Evolutionary conservation across 1,284 basidiomycete genomes (phyloP).

Genomic region (Hypsizygus ulmarius): DNA sequence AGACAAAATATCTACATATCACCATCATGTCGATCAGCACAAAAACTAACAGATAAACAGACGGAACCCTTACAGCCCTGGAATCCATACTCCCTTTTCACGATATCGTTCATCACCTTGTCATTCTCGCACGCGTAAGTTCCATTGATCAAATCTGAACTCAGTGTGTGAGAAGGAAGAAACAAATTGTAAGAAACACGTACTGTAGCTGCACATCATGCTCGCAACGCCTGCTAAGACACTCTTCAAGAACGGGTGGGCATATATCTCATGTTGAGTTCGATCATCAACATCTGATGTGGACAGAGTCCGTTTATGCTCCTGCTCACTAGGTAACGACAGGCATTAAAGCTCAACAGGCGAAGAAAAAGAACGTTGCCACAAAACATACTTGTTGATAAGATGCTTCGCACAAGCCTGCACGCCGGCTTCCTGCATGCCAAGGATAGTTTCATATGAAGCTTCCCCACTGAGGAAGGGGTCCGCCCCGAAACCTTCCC

Average conservation of each 20-base stretch:
- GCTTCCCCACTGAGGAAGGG: slow-evolving; percentile 74
- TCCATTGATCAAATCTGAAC: slow-evolving; percentile 63
- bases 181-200: slow-evolving; percentile 10
- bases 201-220: slow-evolving; percentile 71
- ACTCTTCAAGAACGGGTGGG: slow-evolving; percentile 69
- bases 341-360: neutral
- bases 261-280: slow-evolving; percentile 74
- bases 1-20: slow-evolving; percentile 54
- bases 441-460: slow-evolving; percentile 72
- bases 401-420: slow-evolving; percentile 80
- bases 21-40: neutral
- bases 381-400: slow-evolving; percentile 57
- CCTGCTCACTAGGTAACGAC: slow-evolving; percentile 53
- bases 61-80: slow-evolving; percentile 55
- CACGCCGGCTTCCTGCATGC: slow-evolving; percentile 72
- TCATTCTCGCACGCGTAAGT: slow-evolving; percentile 81
- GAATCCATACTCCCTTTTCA: slow-evolving; percentile 81
- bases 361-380: neutral
- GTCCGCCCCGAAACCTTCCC: slow-evolving; percentile 83
- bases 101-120: slow-evolving; percentile 69
- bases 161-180: neutral
- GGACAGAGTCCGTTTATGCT: slow-evolving; percentile 51
- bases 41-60: neutral
- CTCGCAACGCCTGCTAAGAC: slow-evolving; percentile 75
- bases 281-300: slow-evolving; percentile 75